Conservation (phyloP, 202 grass and related monocot species). For the Sporobolus alterniflorus region DNA sequence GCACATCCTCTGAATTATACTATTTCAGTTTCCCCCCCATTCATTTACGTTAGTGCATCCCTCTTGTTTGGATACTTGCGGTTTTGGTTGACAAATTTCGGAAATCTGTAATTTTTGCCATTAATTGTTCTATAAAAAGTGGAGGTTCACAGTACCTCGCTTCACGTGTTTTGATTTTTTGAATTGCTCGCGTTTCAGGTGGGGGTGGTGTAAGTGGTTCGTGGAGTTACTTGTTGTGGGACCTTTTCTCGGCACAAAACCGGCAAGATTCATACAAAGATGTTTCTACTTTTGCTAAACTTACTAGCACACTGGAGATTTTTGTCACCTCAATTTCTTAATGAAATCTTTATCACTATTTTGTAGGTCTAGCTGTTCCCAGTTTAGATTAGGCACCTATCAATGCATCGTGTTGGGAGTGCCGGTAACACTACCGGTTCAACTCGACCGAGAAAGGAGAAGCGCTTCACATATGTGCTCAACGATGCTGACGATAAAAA, state of each 20-base stretch:
- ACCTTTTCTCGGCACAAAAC: slow-evolving; percentile 8
- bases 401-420: slow-evolving; percentile 97
- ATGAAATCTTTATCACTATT: slow-evolving; percentile 1
- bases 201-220: not conserved
- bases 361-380: slow-evolving; percentile 37
- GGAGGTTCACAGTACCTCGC: not conserved
- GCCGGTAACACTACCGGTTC: slow-evolving; percentile 70
- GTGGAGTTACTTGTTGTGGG: not conserved
- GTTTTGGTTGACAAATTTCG: not conserved
- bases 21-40: not conserved
- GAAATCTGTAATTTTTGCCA: not conserved
- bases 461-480: slow-evolving; percentile 92
- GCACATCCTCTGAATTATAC: not conserved
- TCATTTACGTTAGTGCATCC: not conserved
- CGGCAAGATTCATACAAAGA: not conserved
- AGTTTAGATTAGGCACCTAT: slow-evolving; percentile 54
- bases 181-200: not conserved
- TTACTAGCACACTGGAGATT: slow-evolving; percentile 1
- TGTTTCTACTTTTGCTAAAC: not conserved
- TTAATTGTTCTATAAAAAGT: not conserved
- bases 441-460: slow-evolving; percentile 93
- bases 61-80: not conserved
- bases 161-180: not conserved
- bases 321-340: slow-evolving; percentile 4
- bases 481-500: slow-evolving; percentile 94